Evolutionary conservation across 2,329 filamentous ascomycete genomes (phyloP).

Genomic region (Epichloe hybrida): DNA sequence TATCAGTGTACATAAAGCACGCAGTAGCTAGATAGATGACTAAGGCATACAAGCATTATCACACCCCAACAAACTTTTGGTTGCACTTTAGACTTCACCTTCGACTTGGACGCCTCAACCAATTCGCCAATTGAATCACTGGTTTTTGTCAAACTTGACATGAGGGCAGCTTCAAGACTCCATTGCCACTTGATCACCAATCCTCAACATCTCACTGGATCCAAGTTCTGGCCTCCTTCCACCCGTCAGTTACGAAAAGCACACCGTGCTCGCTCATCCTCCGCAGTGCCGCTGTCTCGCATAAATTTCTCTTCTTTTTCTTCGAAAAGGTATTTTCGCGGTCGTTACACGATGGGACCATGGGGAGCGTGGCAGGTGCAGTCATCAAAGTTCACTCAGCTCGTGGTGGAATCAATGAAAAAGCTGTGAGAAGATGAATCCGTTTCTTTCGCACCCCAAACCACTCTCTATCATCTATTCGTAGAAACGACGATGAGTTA

Average conservation of each 20-base stretch:
- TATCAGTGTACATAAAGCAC: too few species aligned
- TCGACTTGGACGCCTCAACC: not conserved
- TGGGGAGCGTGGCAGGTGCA: conserved; percentile 28
- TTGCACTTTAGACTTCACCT: too few species aligned
- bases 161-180: conserved; percentile 5
- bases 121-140: not conserved
- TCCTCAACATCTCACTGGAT: not conserved
- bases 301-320: too few species aligned
- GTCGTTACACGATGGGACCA: conserved; percentile 15
- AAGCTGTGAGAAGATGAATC: conserved; percentile 46
- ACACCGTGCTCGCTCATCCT: not conserved
- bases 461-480: too few species aligned
- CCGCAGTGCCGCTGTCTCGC: not conserved
- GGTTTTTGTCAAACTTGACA: conserved; percentile 5
- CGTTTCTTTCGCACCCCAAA: too few species aligned
- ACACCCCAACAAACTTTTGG: too few species aligned
- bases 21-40: too few species aligned
- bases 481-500: too few species aligned
- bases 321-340: not conserved
- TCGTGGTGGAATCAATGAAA: conserved; percentile 68
- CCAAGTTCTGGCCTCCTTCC: not conserved
- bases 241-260: not conserved
- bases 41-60: too few species aligned
- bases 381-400: conserved; percentile 30
- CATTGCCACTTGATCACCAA: not conserved